Percentiles rank a stretch among this genome's conserved stretches.
phyloP scores from a whole-genome alignment of 2,329 filamentous ascomycete genomes.

The Chrysoporthe deuterocubensis region DNA sequence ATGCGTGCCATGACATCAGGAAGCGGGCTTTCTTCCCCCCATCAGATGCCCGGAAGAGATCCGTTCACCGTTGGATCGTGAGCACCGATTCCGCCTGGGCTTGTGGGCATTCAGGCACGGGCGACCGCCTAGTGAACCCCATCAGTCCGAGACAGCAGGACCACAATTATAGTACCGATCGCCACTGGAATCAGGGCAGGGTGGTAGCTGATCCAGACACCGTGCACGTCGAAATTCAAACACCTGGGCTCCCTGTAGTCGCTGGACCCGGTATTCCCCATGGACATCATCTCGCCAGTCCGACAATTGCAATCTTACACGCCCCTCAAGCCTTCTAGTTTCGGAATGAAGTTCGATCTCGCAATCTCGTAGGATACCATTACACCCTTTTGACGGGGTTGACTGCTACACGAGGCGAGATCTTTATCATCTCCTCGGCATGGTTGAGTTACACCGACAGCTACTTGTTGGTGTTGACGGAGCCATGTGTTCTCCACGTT shows the following conservation, averaged over 20 bases:
- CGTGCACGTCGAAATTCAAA: slow-evolving; percentile 9
- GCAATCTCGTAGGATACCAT: slow-evolving; percentile 9
- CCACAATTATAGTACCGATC: background rate
- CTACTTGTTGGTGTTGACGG: background rate
- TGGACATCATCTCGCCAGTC: slow-evolving; percentile 15
- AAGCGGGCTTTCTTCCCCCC: background rate
- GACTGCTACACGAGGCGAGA: slow-evolving; percentile 5
- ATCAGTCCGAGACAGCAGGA: slow-evolving; percentile 11
- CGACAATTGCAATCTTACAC: background rate
- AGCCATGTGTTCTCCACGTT: slow-evolving; percentile 11
- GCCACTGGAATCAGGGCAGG: slow-evolving; percentile 1
- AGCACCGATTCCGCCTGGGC: background rate
- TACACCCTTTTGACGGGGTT: background rate
- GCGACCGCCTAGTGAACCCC: background rate
- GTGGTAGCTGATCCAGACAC: slow-evolving; percentile 1
- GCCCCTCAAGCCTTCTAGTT: background rate
- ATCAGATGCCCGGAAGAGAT: background rate
- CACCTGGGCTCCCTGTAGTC: background rate
- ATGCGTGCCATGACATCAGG: slow-evolving; percentile 8
- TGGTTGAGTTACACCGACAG: slow-evolving; percentile 1
- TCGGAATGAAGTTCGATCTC: slow-evolving; percentile 6
- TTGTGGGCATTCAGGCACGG: background rate
- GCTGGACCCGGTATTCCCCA: slow-evolving; percentile 6
- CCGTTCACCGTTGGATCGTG: slow-evolving; percentile 2
- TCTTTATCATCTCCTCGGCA: background rate